A percentile compares a stretch with the other conserved stretches of the same genome.
Conservation (phyloP, 352 stramenopile genomes). For the Blastocystis sp. region DNA sequence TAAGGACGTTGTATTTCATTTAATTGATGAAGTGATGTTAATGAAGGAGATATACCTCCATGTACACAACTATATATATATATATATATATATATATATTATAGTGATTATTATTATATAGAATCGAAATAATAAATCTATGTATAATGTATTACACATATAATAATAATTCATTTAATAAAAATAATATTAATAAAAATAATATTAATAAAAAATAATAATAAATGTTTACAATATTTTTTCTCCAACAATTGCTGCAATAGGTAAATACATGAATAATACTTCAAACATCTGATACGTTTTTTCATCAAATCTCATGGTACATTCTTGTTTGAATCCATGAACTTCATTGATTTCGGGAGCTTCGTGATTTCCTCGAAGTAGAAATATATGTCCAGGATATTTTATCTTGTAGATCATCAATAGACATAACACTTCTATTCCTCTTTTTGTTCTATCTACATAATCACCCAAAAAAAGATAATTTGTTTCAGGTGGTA, state of each 20-base stretch:
- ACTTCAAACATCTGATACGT: slow-evolving; percentile 62
- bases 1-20: slow-evolving; percentile 46
- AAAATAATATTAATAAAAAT: too few species aligned
- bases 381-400: slow-evolving; percentile 85
- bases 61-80: slow-evolving; percentile 73
- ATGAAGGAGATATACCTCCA: slow-evolving; percentile 76
- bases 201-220: not conserved
- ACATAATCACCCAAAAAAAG: slow-evolving; percentile 85
- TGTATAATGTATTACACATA: too few species aligned
- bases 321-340: slow-evolving; percentile 95
- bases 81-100: too few species aligned
- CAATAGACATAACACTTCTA: slow-evolving; percentile 86
- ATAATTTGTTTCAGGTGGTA: slow-evolving; percentile 77
- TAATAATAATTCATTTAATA: too few species aligned
- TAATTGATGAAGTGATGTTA: slow-evolving; percentile 65
- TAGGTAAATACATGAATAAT: slow-evolving; percentile 71
- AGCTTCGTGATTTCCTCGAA: slow-evolving; percentile 94
- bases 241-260: slow-evolving; percentile 89
- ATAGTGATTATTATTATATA: too few species aligned
- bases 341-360: slow-evolving; percentile 95
- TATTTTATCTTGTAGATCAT: slow-evolving; percentile 92
- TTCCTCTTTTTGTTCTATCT: slow-evolving; percentile 74
- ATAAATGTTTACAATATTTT: slow-evolving; percentile 49
- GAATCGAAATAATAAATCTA: too few species aligned
- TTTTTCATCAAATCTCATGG: slow-evolving; percentile 56